Conservation (phyloP, 2,329 filamentous ascomycete species). For the Grosmannia huntii region DNA sequence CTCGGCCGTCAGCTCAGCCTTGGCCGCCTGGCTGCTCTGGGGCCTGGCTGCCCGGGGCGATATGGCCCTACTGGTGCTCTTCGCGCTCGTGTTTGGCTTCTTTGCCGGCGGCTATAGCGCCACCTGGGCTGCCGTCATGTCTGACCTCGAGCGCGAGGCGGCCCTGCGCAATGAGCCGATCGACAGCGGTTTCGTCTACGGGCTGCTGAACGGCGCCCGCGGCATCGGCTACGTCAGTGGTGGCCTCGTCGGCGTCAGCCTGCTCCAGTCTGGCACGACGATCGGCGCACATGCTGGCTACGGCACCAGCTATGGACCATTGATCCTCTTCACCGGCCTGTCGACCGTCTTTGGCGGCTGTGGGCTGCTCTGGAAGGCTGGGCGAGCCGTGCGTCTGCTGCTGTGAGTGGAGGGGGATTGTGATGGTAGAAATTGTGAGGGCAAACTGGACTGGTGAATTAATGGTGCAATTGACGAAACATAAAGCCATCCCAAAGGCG, state of each 20-base stretch:
- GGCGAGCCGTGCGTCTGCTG: neutral
- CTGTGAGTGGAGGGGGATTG: no score
- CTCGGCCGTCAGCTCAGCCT: neutral
- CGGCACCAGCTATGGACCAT: neutral
- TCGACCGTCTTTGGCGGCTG: conserved; percentile 2
- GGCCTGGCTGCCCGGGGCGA: neutral
- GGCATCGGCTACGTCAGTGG: conserved; percentile 2
- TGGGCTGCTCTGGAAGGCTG: neutral
- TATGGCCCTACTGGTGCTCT: conserved; percentile 1
- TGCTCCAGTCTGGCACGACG: neutral
- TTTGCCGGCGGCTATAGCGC: conserved; percentile 4
- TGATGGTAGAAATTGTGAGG: no score
- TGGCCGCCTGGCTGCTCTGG: conserved; percentile 2
- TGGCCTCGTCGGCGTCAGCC: neutral
- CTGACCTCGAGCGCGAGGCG: conserved; percentile 2
- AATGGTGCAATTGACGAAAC: no score
- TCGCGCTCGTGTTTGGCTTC: conserved; percentile 4
- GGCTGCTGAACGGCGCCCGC: conserved; percentile 3
- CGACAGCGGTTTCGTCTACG: conserved; percentile 3
- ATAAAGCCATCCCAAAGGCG: no score
- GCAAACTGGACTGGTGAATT: no score
- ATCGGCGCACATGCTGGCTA: neutral
- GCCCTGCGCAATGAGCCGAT: conserved; percentile 1
- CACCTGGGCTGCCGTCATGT: conserved; percentile 1
- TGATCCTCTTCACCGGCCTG: conserved; percentile 3